Percentiles rank a stretch among this genome's conserved stretches.
These are phyloP conservation scores for Pistacia integerrima DNA, from an alignment of 345 rosid species.

Conservation along the genomic window DNA sequence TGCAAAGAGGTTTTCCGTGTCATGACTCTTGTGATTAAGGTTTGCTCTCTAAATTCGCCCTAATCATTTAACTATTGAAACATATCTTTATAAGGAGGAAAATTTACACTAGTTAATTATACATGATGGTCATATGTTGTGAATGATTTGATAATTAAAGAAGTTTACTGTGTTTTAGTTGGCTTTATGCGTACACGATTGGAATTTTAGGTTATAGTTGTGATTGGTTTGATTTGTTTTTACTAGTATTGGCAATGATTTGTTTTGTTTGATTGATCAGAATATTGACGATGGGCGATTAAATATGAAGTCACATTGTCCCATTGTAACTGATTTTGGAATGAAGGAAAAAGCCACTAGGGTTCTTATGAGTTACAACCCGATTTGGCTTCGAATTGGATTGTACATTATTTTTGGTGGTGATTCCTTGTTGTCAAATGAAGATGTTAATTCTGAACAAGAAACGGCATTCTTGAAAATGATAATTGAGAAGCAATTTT, in stretches of 20 bases:
- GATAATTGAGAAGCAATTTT: constrained; percentile 78
- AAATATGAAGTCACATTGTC: constrained; percentile 84
- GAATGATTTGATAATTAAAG: background rate
- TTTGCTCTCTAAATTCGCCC: constrained; percentile 21
- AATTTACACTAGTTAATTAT: background rate
- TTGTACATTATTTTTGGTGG: constrained; percentile 77
- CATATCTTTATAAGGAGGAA: background rate
- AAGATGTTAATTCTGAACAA: constrained; percentile 47
- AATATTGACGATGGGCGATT: constrained; percentile 90
- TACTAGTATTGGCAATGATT: background rate
- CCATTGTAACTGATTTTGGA: constrained; percentile 87
- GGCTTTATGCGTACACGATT: background rate
- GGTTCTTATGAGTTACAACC: constrained; percentile 70
- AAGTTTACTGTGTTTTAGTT: background rate
- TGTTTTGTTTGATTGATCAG: constrained; percentile 37
- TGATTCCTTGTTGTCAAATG: constrained; percentile 66
- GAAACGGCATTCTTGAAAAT: constrained; percentile 73
- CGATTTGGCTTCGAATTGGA: constrained; percentile 85
- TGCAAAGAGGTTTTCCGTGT: constrained; percentile 71
- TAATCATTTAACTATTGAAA: background rate
- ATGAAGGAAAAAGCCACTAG: constrained; percentile 74
- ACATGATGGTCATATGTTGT: background rate
- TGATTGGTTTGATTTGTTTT: background rate
- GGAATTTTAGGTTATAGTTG: background rate
- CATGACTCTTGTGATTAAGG: constrained; percentile 77